Evolutionary conservation across 163 green algal species (phyloP).

Genomic region (Chlorella variabilis): DNA sequence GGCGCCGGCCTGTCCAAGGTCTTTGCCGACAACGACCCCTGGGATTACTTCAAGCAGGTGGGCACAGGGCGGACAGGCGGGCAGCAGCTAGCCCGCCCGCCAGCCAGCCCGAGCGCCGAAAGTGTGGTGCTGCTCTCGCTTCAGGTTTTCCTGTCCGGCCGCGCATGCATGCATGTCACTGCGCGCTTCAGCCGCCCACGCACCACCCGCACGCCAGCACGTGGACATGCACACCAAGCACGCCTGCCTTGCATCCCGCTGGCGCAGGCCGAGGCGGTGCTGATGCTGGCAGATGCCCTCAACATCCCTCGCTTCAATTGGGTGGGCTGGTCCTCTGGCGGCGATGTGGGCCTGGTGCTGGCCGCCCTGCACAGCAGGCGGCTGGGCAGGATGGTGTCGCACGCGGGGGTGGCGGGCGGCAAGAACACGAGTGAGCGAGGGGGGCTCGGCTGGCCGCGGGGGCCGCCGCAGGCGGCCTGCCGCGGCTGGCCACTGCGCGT

Average conservation of each 20-base stretch:
- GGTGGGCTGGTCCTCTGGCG: constrained; percentile 37
- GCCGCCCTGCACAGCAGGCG: constrained; percentile 24
- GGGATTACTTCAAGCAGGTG: constrained; percentile 38
- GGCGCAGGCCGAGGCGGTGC: constrained; percentile 34
- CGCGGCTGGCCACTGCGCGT: no score
- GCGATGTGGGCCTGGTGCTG: constrained; percentile 34
- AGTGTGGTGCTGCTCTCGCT: no score
- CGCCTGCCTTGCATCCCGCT: background rate
- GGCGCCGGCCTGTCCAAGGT: constrained; percentile 20
- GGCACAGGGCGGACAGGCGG: background rate
- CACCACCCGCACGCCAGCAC: no score
- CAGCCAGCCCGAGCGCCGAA: no score
- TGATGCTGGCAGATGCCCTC: constrained; percentile 33
- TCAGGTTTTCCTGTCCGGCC: no score
- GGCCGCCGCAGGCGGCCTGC: no score
- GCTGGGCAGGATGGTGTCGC: constrained; percentile 9
- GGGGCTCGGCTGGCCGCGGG: no score
- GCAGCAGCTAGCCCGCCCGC: no score
- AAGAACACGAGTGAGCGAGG: constrained; percentile 21
- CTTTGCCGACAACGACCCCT: constrained; percentile 8
- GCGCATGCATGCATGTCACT: no score
- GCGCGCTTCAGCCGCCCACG: no score
- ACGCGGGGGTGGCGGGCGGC: constrained; percentile 32
- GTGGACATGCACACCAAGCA: no score
- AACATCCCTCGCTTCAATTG: constrained; percentile 20